Conservation (phyloP, 352 stramenopile species). For the Phytophthora rubi region DNA sequence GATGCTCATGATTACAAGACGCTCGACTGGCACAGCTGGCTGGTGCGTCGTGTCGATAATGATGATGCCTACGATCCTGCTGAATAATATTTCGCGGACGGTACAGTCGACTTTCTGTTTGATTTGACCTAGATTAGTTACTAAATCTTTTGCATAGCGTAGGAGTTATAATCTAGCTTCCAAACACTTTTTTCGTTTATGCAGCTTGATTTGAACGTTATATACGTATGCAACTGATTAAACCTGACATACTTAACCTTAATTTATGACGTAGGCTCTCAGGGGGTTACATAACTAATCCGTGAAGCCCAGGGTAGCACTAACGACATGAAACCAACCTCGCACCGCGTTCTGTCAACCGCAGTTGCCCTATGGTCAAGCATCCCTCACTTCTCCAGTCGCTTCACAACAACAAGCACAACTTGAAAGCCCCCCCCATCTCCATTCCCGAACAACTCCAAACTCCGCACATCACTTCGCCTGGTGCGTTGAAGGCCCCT, state of each 20-base stretch:
- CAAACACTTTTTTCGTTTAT: not conserved
- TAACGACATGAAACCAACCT: not conserved
- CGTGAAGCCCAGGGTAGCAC: not conserved
- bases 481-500: too few relatives aligned
- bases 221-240: not conserved
- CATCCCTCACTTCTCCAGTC: not conserved
- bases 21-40: not conserved
- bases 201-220: not conserved
- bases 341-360: not conserved
- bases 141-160: not conserved
- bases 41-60: not conserved
- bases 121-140: not conserved
- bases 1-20: too few relatives aligned
- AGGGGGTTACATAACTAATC: not conserved
- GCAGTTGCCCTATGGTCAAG: not conserved
- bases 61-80: not conserved
- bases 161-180: not conserved
- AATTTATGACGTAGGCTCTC: not conserved
- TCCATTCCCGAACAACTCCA: not conserved
- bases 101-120: not conserved
- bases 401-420: not conserved
- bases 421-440: not conserved
- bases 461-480: not conserved
- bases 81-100: not conserved
- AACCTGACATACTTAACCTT: not conserved